Conservation (phyloP, 495 filamentous ascomycete genomes). For the Cladorrhinum samala region DNA sequence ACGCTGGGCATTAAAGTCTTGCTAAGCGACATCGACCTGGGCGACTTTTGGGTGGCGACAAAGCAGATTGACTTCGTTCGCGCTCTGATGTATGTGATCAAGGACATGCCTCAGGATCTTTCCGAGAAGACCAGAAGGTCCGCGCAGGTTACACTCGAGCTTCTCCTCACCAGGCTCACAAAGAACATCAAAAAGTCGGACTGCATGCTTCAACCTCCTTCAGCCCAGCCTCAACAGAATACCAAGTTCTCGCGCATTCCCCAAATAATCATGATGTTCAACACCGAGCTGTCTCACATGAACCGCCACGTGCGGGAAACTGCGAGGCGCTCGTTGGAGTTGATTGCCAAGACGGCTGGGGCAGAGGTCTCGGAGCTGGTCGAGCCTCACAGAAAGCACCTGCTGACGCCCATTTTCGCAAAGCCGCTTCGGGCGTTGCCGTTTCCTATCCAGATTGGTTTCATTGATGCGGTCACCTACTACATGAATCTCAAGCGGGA, state of each 20-base stretch:
- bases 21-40: slow-evolving; percentile 70
- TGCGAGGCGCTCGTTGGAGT: slow-evolving; percentile 71
- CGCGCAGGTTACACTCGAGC: slow-evolving; percentile 74
- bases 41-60: slow-evolving; percentile 73
- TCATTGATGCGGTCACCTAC: slow-evolving; percentile 94
- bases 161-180: slow-evolving; percentile 69
- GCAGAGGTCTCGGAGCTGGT: slow-evolving; percentile 80
- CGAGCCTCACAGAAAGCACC: slow-evolving; percentile 75
- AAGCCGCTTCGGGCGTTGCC: slow-evolving; percentile 91
- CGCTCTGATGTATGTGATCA: slow-evolving; percentile 89
- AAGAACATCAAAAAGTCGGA: slow-evolving; percentile 70
- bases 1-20: slow-evolving; percentile 81
- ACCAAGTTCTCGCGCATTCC: slow-evolving; percentile 49
- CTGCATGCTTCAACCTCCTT: slow-evolving; percentile 49
- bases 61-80: slow-evolving; percentile 79
- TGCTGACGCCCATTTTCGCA: slow-evolving; percentile 82
- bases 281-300: slow-evolving; percentile 84
- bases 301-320: slow-evolving; percentile 88
- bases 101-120: slow-evolving; percentile 90
- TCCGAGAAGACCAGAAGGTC: slow-evolving; percentile 77
- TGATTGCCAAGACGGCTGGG: slow-evolving; percentile 67
- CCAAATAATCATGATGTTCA: slow-evolving; percentile 74
- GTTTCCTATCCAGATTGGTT: slow-evolving; percentile 90
- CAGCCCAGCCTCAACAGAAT: slow-evolving; percentile 25
- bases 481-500: slow-evolving; percentile 80